These are phyloP conservation scores for Hypoxylon subgilvum DNA, from an alignment of 495 filamentous ascomycete species.

Conservation along the genomic window DNA sequence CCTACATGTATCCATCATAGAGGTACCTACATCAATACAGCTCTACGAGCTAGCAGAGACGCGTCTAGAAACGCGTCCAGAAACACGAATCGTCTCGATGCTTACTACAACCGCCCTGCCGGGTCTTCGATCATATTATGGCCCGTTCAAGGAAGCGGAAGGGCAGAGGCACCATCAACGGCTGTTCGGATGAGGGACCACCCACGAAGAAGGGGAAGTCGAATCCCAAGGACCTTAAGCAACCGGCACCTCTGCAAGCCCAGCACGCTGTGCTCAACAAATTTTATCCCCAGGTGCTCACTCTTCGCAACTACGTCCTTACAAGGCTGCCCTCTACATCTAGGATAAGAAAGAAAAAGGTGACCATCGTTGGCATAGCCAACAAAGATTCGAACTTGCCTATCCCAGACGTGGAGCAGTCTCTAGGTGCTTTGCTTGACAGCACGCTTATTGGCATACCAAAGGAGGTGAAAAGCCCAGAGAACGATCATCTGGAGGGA, in stretches of 20 bases:
- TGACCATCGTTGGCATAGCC: conserved; percentile 48
- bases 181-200: conserved; percentile 14
- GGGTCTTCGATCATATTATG: no score
- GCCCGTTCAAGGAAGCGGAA: conserved; percentile 41
- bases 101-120: no score
- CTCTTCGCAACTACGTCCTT: conserved; percentile 76
- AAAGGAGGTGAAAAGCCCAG: conserved; percentile 40
- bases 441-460: conserved; percentile 67
- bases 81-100: no score
- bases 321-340: conserved; percentile 52
- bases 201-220: conserved; percentile 41
- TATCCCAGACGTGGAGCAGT: conserved; percentile 43
- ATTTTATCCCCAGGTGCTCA: conserved; percentile 73
- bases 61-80: no score
- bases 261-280: conserved; percentile 72
- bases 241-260: conserved; percentile 12
- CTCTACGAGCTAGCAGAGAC: no score
- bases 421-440: conserved; percentile 67
- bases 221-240: conserved; percentile 14
- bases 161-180: conserved; percentile 20
- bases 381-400: conserved; percentile 29
- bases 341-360: conserved; percentile 53
- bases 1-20: no score
- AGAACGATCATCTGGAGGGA: conserved; percentile 57
- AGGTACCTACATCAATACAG: no score